These are phyloP conservation scores for Hericium erinaceus DNA, from an alignment of 768 basidiomycete genomes.

Conservation along the genomic window DNA sequence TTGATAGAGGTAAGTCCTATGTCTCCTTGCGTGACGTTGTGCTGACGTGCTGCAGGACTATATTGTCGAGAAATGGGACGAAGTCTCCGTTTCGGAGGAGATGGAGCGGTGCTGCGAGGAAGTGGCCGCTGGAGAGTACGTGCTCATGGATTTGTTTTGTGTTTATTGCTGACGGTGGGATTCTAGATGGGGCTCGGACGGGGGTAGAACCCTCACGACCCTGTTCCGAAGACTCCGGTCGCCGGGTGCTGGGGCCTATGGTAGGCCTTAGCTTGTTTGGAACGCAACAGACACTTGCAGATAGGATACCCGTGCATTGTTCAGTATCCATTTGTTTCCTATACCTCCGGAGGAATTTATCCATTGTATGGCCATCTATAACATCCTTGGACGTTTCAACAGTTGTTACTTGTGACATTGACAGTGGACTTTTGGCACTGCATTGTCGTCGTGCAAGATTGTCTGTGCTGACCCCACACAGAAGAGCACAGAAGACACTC, in stretches of 20 bases:
- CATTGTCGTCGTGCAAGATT: too few species aligned
- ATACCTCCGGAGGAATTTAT: too few species aligned
- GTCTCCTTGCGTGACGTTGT: slow-evolving; percentile 3
- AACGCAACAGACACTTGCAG: too few species aligned
- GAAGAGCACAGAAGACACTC: too few species aligned
- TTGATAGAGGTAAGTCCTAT: slow-evolving; percentile 44
- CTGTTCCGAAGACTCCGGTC: slow-evolving; percentile 61
- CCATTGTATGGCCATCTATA: too few species aligned
- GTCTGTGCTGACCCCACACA: too few species aligned
- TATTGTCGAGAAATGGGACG: slow-evolving; percentile 69
- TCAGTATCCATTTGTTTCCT: too few species aligned
- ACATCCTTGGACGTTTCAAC: too few species aligned
- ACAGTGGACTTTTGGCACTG: too few species aligned
- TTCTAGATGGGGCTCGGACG: slow-evolving; percentile 59
- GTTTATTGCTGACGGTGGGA: slow-evolving; percentile 1
- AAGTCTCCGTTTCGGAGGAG: slow-evolving; percentile 51
- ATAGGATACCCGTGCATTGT: too few species aligned
- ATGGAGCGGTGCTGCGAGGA: slow-evolving; percentile 66
- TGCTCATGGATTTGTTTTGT: background rate
- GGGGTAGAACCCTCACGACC: slow-evolving; percentile 57
- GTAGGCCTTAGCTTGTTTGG: too few species aligned
- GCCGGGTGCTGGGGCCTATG: slow-evolving; percentile 23
- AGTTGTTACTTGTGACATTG: too few species aligned
- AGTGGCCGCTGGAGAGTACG: slow-evolving; percentile 67
- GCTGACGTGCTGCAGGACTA: slow-evolving; percentile 40